Base-by-base conservation (phyloP, 2,329 filamentous ascomycete species). In the Neofusicoccum kwambonambiense region DNA sequence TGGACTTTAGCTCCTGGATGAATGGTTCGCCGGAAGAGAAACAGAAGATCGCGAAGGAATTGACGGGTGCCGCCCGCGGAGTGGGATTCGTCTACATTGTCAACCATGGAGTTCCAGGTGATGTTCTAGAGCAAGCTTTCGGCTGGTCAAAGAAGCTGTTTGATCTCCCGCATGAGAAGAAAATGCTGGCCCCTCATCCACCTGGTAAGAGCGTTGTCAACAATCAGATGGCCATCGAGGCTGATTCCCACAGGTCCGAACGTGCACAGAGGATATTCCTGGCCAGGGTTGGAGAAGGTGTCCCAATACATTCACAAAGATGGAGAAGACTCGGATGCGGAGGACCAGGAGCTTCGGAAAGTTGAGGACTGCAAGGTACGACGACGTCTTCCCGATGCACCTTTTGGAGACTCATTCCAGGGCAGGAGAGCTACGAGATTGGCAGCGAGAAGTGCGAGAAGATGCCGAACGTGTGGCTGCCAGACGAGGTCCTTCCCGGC, bases 181-280 rank as follows among this genome's bases (percentile, higher is more conserved):
- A 84, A 67, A 79, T 81, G 75, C 77, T 78, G 62, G 82, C 82
- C 1, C 81, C 81, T 3, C 82, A 84, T 71, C 82, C 82, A 3
- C 74, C 78, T 9, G 83, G 82, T 62, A 60, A 19, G 27, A 7
- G 12, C 27, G 9, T 22, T 8, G 4, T 15, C 12, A 22, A 12
- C 7, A 13, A 45, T 17, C 17, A 15, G 5, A 17, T 8, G 0
- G 11, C 22, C 42, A 3, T 11, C 4, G 3, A 8, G 7, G 31
- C 12, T 57, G 9, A 37, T 11, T 11, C 13, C 6, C 8, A 13
- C n/a, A 60, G 56, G 56, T 8, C 80, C 79, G 66, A 76, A 73
- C 9, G 77, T 84, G 2, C 82, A 86, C 70, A 78, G 84, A 54
- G 84, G 84, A n/a, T 86, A 86, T 69, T 85, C 82, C 1, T 83